phyloP scores from a whole-genome alignment of 164 flowering plant genomes.

The Cinnamomum micranthum region DNA sequence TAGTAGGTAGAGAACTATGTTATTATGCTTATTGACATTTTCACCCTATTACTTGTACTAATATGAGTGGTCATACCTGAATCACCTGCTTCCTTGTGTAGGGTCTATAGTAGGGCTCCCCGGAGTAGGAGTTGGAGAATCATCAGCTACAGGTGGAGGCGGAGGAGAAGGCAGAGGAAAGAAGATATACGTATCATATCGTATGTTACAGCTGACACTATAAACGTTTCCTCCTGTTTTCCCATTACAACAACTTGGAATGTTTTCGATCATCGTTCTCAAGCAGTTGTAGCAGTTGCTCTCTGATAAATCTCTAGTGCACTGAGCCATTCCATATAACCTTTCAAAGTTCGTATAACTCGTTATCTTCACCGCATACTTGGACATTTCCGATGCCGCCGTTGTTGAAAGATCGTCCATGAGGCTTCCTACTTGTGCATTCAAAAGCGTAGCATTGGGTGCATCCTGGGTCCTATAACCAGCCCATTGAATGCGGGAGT shows the following conservation, averaged over 20 bases:
- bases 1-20: too few relatives aligned
- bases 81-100: too few relatives aligned
- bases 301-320: constrained; percentile 29
- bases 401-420: constrained; percentile 10
- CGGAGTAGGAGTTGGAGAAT: too few relatives aligned
- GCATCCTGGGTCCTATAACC: constrained; percentile 3
- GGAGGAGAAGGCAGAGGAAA: not conserved
- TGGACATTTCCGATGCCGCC: constrained; percentile 22
- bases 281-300: constrained; percentile 27
- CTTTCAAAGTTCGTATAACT: not conserved
- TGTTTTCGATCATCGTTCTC: not conserved
- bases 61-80: too few relatives aligned
- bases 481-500: not conserved
- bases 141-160: too few relatives aligned
- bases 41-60: too few relatives aligned
- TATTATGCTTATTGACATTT: too few relatives aligned
- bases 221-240: constrained; percentile 27
- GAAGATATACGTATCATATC: constrained; percentile 36
- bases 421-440: constrained; percentile 6
- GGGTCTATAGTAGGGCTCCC: too few relatives aligned
- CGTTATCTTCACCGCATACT: constrained; percentile 17
- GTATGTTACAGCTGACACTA: constrained; percentile 28
- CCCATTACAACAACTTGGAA: constrained; percentile 17
- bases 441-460: constrained; percentile 18
- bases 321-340: constrained; percentile 39